Percentiles rank a stretch among this genome's conserved stretches.
Conservation (phyloP, 345 rosid genomes). For the Melastoma malabathricum region DNA sequence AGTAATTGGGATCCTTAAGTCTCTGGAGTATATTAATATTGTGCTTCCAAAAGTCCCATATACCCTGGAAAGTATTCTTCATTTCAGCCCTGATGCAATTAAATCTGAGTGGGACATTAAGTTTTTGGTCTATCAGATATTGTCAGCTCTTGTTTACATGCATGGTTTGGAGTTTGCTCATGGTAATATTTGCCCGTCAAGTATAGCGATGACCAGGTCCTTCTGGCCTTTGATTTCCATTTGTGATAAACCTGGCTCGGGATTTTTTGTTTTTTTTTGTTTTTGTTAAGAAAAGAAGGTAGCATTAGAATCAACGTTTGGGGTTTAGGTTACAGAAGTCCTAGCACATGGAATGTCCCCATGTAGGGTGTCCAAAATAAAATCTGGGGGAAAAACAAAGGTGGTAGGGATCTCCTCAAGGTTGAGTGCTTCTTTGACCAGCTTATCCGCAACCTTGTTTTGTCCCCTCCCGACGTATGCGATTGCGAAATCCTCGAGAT, state of each 20-base stretch:
- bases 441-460: no score
- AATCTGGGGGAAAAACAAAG: no score
- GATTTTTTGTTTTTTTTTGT: no score
- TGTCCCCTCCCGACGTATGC: no score
- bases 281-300: no score
- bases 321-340: no score
- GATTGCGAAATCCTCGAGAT: no score
- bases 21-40: conserved; percentile 30
- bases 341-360: no score
- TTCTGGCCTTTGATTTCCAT: conserved; percentile 67
- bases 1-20: conserved; percentile 43
- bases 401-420: no score
- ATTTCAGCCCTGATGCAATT: conserved; percentile 57
- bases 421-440: no score
- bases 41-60: conserved; percentile 62
- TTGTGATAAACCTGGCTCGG: conserved; percentile 23
- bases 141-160: conserved; percentile 57
- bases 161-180: conserved; percentile 59
- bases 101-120: conserved; percentile 62
- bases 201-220: conserved; percentile 45
- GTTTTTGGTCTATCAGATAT: conserved; percentile 61
- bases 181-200: conserved; percentile 60
- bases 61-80: conserved; percentile 59
- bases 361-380: no score
- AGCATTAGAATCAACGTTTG: no score